Evolutionary conservation across 345 rosid species (phyloP), one percentile per base, ranked within the genome.

Genomic region (Citrus maxima): DNA sequence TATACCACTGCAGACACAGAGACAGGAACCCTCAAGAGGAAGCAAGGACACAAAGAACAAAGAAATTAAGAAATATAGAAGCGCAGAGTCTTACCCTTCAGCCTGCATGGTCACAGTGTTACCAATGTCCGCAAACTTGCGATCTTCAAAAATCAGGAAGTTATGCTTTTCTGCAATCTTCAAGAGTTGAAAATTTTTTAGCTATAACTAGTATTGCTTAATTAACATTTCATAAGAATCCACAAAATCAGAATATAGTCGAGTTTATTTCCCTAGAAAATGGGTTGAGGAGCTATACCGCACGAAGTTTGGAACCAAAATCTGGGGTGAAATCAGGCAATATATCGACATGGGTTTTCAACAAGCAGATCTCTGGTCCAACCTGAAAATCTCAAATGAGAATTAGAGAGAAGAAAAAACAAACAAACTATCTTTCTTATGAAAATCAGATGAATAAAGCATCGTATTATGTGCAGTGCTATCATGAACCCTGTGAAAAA

Each of bases 51-150:
- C 32, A 62, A 32, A 79, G 27, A 40, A 34, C 51, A 42, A 79
- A 35, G 22, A 27, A 74, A 40, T 13, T 4, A 0, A 63, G 27
- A 38, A 79, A 27, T 55, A 67, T 0, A 28, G 27, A 60, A 13
- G 71, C 30, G 28, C 73, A 10, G 37, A 51, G 5, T 13, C 70
- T 80, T 83, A 94, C 99, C 98, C 95, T 90, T 94, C 99, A 80
- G 91, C 93, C 84, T 96, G 98, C 99, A 96, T 90, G 7, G 99
- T 93, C 80, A 96, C 98, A 0, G 99, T 96, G 90, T 96, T 94
- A 65, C 99, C 99, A 84, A 96, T 96, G 83, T 94, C 99, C 5
- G 98, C 99, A 87, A 94, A 96, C 87, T 96, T 96, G 19, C 99
- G 94, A 83, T 96, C 99, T 79, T 96, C 99, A 81, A 96, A 96